Conservation (phyloP, 805 yeast genomes). For the Spathaspora arborariae region DNA sequence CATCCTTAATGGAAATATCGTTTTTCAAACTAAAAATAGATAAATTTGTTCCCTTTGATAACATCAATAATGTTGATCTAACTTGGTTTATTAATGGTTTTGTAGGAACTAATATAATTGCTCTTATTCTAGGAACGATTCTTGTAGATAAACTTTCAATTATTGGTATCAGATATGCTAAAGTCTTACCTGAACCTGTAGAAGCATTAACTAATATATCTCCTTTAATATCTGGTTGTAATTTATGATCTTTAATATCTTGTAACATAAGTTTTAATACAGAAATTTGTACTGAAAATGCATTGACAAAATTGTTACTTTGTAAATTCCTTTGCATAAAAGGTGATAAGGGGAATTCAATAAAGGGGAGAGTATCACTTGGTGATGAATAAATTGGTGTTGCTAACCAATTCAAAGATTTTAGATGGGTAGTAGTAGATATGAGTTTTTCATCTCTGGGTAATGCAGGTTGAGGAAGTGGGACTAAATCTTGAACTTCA, state of each 20-base stretch:
- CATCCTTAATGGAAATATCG: conserved; percentile 56
- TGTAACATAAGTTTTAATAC: conserved; percentile 53
- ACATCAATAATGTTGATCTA: conserved; percentile 51
- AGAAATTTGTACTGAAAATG: conserved; percentile 75
- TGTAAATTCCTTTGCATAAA: conserved; percentile 45
- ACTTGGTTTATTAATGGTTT: conserved; percentile 85
- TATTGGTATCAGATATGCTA: conserved; percentile 92
- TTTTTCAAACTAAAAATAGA: conserved; percentile 58
- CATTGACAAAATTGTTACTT: conserved; percentile 44
- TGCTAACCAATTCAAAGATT: conserved; percentile 62
- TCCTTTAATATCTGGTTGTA: conserved; percentile 55
- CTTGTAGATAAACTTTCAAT: conserved; percentile 63
- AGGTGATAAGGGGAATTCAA: conserved; percentile 42
- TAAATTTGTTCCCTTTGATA: conserved; percentile 66
- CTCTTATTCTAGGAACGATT: conserved; percentile 68
- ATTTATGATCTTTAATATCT: conserved; percentile 36
- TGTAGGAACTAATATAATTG: conserved; percentile 84
- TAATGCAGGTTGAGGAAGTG: conserved; percentile 81
- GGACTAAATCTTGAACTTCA: conserved; percentile 44
- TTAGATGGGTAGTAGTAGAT: conserved; percentile 21
- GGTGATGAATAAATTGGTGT: conserved; percentile 57
- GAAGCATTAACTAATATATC: conserved; percentile 88
- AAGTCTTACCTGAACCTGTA: conserved; percentile 96
- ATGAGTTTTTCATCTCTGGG: conserved; percentile 48
- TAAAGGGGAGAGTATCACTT: conserved; percentile 43